Conservation (phyloP, 108 stramenopile species). For the Epithemia pelagica region DNA sequence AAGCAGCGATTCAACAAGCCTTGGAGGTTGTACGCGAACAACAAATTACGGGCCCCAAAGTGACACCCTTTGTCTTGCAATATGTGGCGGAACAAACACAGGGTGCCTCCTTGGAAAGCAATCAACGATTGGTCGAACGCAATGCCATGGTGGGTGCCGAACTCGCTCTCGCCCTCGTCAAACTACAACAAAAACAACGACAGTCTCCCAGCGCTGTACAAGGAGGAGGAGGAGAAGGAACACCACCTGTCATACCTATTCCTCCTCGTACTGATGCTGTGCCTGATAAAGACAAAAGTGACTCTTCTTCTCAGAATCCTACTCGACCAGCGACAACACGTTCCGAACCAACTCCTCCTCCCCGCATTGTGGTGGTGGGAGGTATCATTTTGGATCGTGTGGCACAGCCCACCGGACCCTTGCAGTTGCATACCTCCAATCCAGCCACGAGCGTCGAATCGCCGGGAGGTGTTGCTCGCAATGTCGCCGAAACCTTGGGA, state of each 20-base stretch:
- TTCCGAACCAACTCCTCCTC: background rate
- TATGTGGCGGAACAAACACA: constrained; percentile 66
- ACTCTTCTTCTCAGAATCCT: background rate
- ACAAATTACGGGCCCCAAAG: constrained; percentile 71
- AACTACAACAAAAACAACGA: background rate
- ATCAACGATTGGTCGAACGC: constrained; percentile 87
- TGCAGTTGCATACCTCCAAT: constrained; percentile 48
- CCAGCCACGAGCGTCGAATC: constrained; percentile 29
- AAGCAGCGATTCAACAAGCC: constrained; percentile 78
- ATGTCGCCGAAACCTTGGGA: constrained; percentile 58
- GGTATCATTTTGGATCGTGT: constrained; percentile 75
- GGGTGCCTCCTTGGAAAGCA: constrained; percentile 77
- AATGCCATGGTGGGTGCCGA: constrained; percentile 88
- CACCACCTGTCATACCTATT: too few relatives aligned
- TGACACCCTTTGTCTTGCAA: constrained; percentile 92
- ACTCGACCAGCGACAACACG: background rate
- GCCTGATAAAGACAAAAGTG: background rate
- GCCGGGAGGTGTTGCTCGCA: constrained; percentile 68
- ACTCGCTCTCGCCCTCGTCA: constrained; percentile 75
- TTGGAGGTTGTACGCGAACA: constrained; percentile 64
- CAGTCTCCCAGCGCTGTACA: background rate
- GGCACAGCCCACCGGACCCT: constrained; percentile 25
- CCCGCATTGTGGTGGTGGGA: constrained; percentile 73
- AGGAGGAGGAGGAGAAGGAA: background rate
- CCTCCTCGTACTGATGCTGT: background rate